Base-by-base conservation (phyloP, 805 yeast genomes). In the Candida insectalens region DNA sequence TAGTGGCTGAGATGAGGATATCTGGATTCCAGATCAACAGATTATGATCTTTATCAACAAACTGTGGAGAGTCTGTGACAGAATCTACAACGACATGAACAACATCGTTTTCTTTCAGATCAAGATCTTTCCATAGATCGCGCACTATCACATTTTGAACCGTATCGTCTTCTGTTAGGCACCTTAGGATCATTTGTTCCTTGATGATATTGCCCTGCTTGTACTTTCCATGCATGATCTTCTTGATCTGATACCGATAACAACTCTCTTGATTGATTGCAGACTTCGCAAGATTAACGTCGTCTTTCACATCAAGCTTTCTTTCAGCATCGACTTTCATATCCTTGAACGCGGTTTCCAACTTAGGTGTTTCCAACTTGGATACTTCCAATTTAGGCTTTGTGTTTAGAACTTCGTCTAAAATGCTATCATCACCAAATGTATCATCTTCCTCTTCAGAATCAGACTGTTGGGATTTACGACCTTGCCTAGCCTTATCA, bases 11-110 rank as follows among this genome's bases (percentile, higher is more conserved):
- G 0, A 89, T 58, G 9, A 92, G 57, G 4, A 73, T 57, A 50
- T 92, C 97, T 0, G 98, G 98, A 43, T 82, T 72, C 69, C 92
- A 69, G 15, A 89, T 67, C 19, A 88, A 55, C n/a, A 87, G 51
- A 43, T 80, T 75, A 22, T 65, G 57, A 37, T 69, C 67, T 30
- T 65, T 62, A 42, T 78, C 83, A 6, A 79, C 67, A 3, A 76
- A 41, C 14, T 53, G 55, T 1, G 68, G 65, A 27, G 52, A 55
- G 3, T 29, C 39, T 13, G 33, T 28, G 9, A 32, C 18, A 3
- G 39, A 28, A 4, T 54, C 65, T 4, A 77, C 68, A 8, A 82
- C 62, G 4, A 81, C 55, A 52, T 82, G 83, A 13, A 82, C 62
- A 0, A 81, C 63, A 49, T 81, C 88, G 5, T 65, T 67, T 1